Conservation (phyloP, 768 basidiomycete species). For the Boletus eberwhitei region DNA sequence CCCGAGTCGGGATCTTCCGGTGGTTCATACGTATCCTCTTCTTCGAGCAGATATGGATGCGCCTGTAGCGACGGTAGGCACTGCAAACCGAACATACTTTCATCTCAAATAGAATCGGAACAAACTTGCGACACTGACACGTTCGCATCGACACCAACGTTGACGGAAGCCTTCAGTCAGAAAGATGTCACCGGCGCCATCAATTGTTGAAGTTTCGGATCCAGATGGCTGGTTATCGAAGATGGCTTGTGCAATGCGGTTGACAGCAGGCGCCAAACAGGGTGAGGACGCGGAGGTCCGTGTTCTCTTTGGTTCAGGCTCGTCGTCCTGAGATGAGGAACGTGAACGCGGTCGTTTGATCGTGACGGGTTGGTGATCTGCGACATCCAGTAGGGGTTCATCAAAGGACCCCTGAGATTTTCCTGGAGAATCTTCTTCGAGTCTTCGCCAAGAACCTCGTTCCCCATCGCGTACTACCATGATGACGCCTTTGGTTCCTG, state of each 20-base stretch:
- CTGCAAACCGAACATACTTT: constrained; percentile 33
- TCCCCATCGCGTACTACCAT: constrained; percentile 59
- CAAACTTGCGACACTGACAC: constrained; percentile 37
- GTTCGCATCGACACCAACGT: constrained; percentile 74
- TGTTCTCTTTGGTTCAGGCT: constrained; percentile 40
- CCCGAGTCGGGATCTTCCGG: constrained; percentile 86
- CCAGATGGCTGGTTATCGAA: constrained; percentile 24
- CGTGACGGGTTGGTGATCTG: constrained; percentile 17
- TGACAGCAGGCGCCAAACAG: constrained; percentile 58
- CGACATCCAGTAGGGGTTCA: constrained; percentile 24
- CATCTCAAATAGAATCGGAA: background rate
- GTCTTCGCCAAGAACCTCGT: constrained; percentile 48
- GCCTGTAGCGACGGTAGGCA: constrained; percentile 55
- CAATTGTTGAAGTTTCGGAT: constrained; percentile 17
- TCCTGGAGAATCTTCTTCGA: constrained; percentile 33
- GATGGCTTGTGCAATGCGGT: constrained; percentile 45
- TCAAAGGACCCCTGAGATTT: background rate
- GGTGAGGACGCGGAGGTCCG: constrained; percentile 36
- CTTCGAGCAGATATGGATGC: constrained; percentile 62
- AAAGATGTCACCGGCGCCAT: constrained; percentile 72
- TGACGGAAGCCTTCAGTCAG: constrained; percentile 68
- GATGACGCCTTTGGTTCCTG: constrained; percentile 63
- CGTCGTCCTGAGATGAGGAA: constrained; percentile 25
- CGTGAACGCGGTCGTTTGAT: constrained; percentile 46
- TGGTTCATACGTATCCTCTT: constrained; percentile 82